Conservation (phyloP, 169 alveolate species). For the Babesia bovis region DNA sequence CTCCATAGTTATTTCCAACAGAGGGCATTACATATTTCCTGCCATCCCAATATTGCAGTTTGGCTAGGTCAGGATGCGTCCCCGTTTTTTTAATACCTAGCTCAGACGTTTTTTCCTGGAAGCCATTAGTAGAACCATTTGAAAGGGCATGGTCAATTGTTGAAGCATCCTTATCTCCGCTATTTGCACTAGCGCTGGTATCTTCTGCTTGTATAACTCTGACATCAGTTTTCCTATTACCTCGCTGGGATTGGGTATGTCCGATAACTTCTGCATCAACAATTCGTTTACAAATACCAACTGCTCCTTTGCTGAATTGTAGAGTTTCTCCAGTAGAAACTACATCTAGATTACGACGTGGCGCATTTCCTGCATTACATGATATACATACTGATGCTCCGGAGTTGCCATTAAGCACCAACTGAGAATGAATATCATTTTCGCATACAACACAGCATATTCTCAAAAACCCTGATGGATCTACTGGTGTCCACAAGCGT, state of each 20-base stretch:
- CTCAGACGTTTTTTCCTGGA: not conserved
- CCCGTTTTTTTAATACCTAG: not conserved
- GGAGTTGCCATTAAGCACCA: constrained; percentile 3
- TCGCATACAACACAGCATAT: not conserved
- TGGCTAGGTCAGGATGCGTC: not conserved
- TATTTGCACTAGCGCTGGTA: not conserved
- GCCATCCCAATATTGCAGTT: not conserved
- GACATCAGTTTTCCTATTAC: not conserved
- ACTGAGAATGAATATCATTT: constrained; percentile 16
- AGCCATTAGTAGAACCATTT: not conserved
- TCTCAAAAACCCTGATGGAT: constrained; percentile 26
- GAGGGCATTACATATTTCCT: not conserved
- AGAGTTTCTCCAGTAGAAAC: constrained; percentile 31
- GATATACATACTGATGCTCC: not conserved
- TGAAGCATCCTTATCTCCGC: not conserved
- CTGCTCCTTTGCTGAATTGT: not conserved
- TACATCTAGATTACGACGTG: not conserved
- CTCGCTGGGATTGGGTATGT: not conserved
- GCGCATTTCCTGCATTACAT: not conserved
- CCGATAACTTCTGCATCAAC: not conserved
- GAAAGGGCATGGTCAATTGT: not conserved
- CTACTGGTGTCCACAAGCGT: constrained; percentile 30
- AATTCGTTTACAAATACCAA: not conserved
- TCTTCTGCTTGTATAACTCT: not conserved
- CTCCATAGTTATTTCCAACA: not conserved